Base-by-base conservation (phyloP, 768 basidiomycete species). In the Boletus tylopilopsis region DNA sequence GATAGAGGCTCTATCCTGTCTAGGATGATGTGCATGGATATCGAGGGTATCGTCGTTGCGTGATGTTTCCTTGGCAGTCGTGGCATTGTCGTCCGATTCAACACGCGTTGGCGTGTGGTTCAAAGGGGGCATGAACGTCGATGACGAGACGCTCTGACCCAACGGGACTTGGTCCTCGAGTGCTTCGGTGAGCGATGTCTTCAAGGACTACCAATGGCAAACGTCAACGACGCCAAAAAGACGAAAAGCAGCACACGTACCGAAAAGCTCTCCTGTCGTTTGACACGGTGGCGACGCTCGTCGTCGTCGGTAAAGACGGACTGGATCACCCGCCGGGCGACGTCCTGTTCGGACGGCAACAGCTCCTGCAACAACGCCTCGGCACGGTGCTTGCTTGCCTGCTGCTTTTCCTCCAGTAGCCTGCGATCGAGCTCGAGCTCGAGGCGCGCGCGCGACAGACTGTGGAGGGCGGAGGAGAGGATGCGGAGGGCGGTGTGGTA, bases 401-500 rank as follows among this genome's bases (percentile, higher is more conserved):
- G 60, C 47, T 87, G 84, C 60, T 83, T 87, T 69, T 88, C 82
- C 46, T 75, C 63, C 38, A 89, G 55, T 2, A 69, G 43, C 25
- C 68, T 72, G 33, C 81, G 69, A 25, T 69, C 74, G 48, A 82
- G 78, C 64, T 90, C 87, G 42, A 92, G 69, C 56, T 89, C 87
- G 42, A 78, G 52, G 30, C 83, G 70, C 2, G 69, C 79, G 49
- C 75, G 73, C 16, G 82, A 73, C 15, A 90, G 61, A 47, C 76
- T 80, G 43, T 80, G 71, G 10, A 87, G 67, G 2, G 87, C 84
- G 1, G 80, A 78, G 0, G 90, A 90, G 16, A 93, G 69, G 6
- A 82, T 74, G 19, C 90, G 81, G 15, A 92, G 59, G 2, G 84
- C 77, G 2, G 81, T 71, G 55, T 87, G 82, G 55, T 87, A 87